Evolutionary conservation across 2,329 filamentous ascomycete genomes (phyloP).

Genomic region (Myotisia sp.): DNA sequence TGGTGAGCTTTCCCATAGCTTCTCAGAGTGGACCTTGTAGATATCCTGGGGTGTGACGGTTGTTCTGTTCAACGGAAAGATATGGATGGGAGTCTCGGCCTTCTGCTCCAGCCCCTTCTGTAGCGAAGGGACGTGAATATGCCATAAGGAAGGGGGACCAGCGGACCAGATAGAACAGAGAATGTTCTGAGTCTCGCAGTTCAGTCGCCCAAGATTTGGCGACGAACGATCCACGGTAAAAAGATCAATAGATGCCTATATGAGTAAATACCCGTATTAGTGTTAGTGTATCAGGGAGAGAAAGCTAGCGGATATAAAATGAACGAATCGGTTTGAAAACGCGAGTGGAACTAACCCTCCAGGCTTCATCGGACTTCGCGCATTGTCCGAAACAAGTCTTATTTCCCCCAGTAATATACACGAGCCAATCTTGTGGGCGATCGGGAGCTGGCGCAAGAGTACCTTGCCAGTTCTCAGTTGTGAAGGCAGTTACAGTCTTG

Average conservation of each 20-base stretch:
- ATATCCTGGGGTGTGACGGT: conserved; percentile 43
- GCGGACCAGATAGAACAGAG: conserved; percentile 49
- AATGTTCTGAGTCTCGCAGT: conserved; percentile 45
- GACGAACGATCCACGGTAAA: conserved; percentile 40
- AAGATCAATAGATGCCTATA: conserved; percentile 39
- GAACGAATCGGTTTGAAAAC: neutral
- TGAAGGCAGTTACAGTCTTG: conserved; percentile 41
- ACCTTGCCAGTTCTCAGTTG: conserved; percentile 43
- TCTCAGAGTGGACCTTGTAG: conserved; percentile 42
- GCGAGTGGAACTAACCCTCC: conserved; percentile 28
- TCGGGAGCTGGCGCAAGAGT: conserved; percentile 32
- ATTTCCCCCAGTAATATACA: conserved; percentile 50
- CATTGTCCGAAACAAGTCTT: conserved; percentile 50
- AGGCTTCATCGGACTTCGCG: conserved; percentile 38
- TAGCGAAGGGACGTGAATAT: conserved; percentile 41
- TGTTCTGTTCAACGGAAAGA: conserved; percentile 43
- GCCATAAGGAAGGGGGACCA: conserved; percentile 42
- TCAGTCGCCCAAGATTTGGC: conserved; percentile 43
- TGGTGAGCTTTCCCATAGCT: conserved; percentile 38
- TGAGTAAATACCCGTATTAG: neutral
- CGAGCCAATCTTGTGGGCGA: conserved; percentile 38
- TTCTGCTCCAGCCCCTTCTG: conserved; percentile 39
- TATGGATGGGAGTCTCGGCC: conserved; percentile 39
- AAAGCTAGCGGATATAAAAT: conserved; percentile 3
- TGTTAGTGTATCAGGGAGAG: neutral